Conservation (phyloP, 208 protist species). For the Strigomonas culicis region DNA sequence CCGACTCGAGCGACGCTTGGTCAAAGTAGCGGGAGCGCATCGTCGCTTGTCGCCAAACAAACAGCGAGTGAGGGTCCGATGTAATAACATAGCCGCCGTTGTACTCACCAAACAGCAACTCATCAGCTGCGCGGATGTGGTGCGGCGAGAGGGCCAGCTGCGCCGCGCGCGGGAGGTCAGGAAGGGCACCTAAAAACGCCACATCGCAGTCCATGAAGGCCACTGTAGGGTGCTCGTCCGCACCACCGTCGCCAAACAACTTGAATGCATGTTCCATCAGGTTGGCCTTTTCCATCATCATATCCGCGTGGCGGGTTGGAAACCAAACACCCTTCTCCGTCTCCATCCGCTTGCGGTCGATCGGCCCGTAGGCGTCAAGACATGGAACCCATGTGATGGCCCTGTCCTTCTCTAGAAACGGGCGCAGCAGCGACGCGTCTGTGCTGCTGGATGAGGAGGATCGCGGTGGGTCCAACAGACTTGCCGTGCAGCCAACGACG, state of each 20-base stretch:
- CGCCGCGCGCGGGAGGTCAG: conserved; percentile 23
- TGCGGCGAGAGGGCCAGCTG: conserved; percentile 65
- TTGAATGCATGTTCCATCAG: conserved; percentile 43
- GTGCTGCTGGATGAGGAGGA: background rate
- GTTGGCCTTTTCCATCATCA: conserved; percentile 89
- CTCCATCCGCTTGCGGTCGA: conserved; percentile 70
- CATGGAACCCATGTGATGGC: conserved; percentile 58
- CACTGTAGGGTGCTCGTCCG: conserved; percentile 3
- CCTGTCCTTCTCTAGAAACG: conserved; percentile 19
- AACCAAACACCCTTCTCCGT: conserved; percentile 59
- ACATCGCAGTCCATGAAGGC: conserved; percentile 82
- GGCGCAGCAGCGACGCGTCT: background rate
- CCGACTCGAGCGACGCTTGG: conserved; percentile 64
- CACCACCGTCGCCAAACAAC: background rate
- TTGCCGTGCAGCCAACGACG: conserved; percentile 51
- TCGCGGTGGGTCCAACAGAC: conserved; percentile 17
- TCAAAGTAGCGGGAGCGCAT: conserved; percentile 70
- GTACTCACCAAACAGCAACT: conserved; percentile 62
- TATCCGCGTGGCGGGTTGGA: conserved; percentile 64
- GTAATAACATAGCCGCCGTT: conserved; percentile 73
- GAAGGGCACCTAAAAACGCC: conserved; percentile 46
- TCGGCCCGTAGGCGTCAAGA: conserved; percentile 57
- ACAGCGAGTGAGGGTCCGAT: conserved; percentile 29
- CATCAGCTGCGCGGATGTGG: conserved; percentile 36
- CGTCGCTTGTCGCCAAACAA: conserved; percentile 59